These are phyloP conservation scores for Cryptococcus sp. DNA, from an alignment of 1,284 basidiomycete genomes.

Conservation along the genomic window DNA sequence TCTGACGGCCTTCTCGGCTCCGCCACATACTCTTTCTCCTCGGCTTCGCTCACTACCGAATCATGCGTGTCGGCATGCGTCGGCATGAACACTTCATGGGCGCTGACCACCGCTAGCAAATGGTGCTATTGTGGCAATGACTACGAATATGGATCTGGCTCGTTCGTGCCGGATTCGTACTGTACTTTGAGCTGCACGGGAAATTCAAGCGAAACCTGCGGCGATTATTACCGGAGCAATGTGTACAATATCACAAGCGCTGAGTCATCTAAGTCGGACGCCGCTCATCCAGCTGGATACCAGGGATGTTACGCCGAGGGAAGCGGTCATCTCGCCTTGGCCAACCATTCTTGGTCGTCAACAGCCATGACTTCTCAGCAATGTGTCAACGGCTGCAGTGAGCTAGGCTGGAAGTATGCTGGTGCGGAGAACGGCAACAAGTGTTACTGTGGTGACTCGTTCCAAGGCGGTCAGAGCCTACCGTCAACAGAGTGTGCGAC, in stretches of 20 bases:
- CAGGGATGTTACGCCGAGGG: neutral
- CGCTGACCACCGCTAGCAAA: neutral
- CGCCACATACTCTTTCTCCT: neutral
- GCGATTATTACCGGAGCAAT: slow-evolving; percentile 9
- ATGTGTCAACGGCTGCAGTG: slow-evolving; percentile 18
- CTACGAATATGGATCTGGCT: neutral
- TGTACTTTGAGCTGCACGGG: slow-evolving; percentile 23
- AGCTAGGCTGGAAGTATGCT: slow-evolving; percentile 15
- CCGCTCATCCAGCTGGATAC: neutral
- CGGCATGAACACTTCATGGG: neutral
- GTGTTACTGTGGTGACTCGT: slow-evolving; percentile 25
- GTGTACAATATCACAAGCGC: slow-evolving; percentile 7
- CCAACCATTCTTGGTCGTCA: neutral
- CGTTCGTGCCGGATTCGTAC: slow-evolving; percentile 6
- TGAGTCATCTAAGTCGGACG: neutral
- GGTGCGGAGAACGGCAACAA: slow-evolving; percentile 15
- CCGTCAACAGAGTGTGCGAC: neutral
- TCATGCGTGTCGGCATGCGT: neutral
- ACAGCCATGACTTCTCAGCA: neutral
- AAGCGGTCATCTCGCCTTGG: too few species aligned
- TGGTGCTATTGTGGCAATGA: neutral
- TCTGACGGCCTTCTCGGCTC: neutral
- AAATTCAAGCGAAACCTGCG: slow-evolving; percentile 24
- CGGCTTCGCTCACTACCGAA: neutral
- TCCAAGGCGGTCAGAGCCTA: slow-evolving; percentile 3